Evolutionary conservation across 148 eudicot species (phyloP).

Genomic region (Rhododendron mucronatum): DNA sequence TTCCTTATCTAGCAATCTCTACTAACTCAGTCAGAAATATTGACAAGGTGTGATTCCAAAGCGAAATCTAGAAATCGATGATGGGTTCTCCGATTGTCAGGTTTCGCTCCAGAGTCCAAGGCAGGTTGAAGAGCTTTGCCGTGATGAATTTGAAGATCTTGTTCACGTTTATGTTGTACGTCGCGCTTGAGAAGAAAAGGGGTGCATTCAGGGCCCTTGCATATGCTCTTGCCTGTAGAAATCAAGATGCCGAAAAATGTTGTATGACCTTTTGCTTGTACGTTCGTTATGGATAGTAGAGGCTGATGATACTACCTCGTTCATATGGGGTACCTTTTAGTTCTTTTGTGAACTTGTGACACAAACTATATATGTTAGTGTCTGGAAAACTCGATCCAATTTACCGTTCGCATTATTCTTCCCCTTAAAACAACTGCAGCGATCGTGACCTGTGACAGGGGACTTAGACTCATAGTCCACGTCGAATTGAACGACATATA

Average conservation of each 20-base stretch:
- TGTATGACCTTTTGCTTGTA: neutral
- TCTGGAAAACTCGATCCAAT: neutral
- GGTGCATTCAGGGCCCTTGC: conserved; percentile 59
- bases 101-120: conserved; percentile 57
- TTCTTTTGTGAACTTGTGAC: neutral
- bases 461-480: too few relatives aligned
- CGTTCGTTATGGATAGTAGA: neutral
- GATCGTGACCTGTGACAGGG: neutral
- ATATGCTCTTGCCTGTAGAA: conserved; percentile 52
- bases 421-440: neutral
- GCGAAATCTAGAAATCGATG: conserved; percentile 39
- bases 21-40: neutral
- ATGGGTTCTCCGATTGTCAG: conserved; percentile 64
- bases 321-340: neutral
- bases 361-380: neutral
- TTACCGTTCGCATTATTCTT: neutral
- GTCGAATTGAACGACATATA: too few relatives aligned
- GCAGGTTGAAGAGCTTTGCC: conserved; percentile 58
- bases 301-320: neutral
- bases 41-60: neutral
- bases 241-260: neutral
- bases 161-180: conserved; percentile 66
- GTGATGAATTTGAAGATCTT: conserved; percentile 63
- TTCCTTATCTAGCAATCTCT: neutral
- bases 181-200: conserved; percentile 56